phyloP scores from a whole-genome alignment of 345 rosid genomes.

The Ailanthus altissimus region DNA sequence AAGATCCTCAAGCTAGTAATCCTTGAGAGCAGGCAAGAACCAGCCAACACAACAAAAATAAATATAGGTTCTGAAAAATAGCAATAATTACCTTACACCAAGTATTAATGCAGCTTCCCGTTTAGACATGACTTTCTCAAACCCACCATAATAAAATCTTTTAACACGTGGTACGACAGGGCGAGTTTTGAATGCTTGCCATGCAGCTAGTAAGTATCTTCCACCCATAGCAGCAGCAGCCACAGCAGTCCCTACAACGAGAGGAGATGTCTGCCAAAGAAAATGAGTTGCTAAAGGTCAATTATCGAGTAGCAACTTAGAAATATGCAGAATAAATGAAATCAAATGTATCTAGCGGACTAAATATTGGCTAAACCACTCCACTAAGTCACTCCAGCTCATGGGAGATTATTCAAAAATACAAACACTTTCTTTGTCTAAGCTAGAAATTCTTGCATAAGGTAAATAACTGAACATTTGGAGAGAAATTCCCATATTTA shows the following conservation, averaged over 20 bases:
- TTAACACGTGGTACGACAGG: slow-evolving; percentile 28
- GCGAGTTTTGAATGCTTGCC: slow-evolving; percentile 43
- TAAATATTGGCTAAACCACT: too few species aligned
- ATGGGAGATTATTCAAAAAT: too few species aligned
- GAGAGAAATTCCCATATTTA: neutral
- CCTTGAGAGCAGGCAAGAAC: neutral
- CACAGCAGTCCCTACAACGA: slow-evolving; percentile 30
- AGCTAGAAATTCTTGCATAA: too few species aligned
- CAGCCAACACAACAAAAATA: neutral
- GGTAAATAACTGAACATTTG: neutral
- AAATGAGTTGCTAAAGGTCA: neutral
- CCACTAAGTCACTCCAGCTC: too few species aligned
- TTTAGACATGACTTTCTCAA: slow-evolving; percentile 37
- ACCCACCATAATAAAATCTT: slow-evolving; percentile 44
- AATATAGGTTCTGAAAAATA: neutral
- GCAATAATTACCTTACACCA: slow-evolving; percentile 34
- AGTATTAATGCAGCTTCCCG: slow-evolving; percentile 46
- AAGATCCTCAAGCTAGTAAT: neutral
- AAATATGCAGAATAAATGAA: too few species aligned
- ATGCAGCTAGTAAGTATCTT: slow-evolving; percentile 33
- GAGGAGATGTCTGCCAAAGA: slow-evolving; percentile 8
- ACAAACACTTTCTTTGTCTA: too few species aligned
- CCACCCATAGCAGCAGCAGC: slow-evolving; percentile 42
- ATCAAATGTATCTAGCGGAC: too few species aligned
- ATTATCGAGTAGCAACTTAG: neutral